A percentile compares a stretch with the other conserved stretches of the same genome.
phyloP scores from a whole-genome alignment of 106 monocot genomes.

The Iris macrosiphon region DNA sequence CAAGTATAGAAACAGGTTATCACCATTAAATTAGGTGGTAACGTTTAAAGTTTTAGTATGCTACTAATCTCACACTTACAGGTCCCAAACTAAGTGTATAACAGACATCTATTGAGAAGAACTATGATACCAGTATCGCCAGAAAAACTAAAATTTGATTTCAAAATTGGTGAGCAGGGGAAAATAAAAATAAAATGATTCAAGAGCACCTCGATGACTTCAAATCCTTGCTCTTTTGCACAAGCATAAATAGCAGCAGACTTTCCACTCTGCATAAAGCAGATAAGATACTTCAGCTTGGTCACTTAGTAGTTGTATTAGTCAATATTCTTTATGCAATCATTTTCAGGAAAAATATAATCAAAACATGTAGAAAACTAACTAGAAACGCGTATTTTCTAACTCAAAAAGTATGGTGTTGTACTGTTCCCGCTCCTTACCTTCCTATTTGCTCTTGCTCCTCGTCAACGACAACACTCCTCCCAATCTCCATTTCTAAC shows the following conservation, averaged over 20 bases:
- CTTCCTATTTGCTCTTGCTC: too few relatives aligned
- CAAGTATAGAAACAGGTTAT: too few relatives aligned
- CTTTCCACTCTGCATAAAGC: slow-evolving; percentile 76
- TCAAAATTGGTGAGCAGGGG: background rate
- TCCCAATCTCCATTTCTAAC: too few relatives aligned
- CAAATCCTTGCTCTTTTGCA: slow-evolving; percentile 88
- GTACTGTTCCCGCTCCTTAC: too few relatives aligned
- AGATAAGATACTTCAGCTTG: slow-evolving; percentile 6
- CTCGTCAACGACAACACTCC: too few relatives aligned
- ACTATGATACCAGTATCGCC: slow-evolving; percentile 1
- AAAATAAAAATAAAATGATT: slow-evolving; percentile 1
- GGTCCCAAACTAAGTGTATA: too few relatives aligned
- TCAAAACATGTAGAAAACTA: too few relatives aligned
- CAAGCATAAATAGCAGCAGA: slow-evolving; percentile 95
- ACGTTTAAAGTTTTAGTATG: too few relatives aligned
- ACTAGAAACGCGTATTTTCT: too few relatives aligned
- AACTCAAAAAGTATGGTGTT: background rate
- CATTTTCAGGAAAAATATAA: background rate
- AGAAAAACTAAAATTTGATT: background rate
- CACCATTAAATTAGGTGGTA: too few relatives aligned
- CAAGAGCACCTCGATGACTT: slow-evolving; percentile 83
- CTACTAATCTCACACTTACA: too few relatives aligned
- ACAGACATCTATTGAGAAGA: background rate
- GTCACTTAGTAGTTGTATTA: background rate
- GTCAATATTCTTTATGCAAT: background rate